phyloP scores from a whole-genome alignment of 371 early-diverging fungal genomes.

The Conidiobolus incongruus region DNA sequence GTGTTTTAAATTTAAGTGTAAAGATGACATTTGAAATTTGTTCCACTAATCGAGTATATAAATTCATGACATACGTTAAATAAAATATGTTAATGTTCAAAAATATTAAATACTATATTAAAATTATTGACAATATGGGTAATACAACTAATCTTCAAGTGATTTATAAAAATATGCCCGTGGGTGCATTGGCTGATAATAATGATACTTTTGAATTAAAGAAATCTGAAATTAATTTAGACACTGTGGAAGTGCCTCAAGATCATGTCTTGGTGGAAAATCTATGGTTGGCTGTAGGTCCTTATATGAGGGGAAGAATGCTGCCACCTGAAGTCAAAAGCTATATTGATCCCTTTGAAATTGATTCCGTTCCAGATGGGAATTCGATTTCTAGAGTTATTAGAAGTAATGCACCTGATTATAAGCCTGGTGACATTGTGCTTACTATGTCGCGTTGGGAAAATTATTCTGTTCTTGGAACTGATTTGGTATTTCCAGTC shows the following conservation, averaged over 20 bases:
- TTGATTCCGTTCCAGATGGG: slow-evolving; percentile 29
- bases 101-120: no score
- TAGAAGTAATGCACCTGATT: slow-evolving; percentile 9
- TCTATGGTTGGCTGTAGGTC: slow-evolving; percentile 23
- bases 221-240: slow-evolving; percentile 17
- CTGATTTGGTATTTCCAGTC: slow-evolving; percentile 7
- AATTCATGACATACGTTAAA: no score
- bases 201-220: slow-evolving; percentile 21
- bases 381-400: neutral
- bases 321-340: slow-evolving; percentile 17
- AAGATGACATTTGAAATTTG: no score
- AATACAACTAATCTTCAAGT: slow-evolving; percentile 7
- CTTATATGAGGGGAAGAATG: slow-evolving; percentile 43
- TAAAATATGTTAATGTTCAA: no score
- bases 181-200: slow-evolving; percentile 13
- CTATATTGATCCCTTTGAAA: slow-evolving; percentile 21
- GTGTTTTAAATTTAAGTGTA: no score
- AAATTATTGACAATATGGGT: no score
- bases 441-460: slow-evolving; percentile 29
- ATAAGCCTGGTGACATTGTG: slow-evolving; percentile 32
- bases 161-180: slow-evolving; percentile 15
- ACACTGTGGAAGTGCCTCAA: slow-evolving; percentile 15
- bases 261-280: slow-evolving; percentile 29
- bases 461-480: slow-evolving; percentile 17
- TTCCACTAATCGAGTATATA: no score